Base-by-base conservation (phyloP, 441 rosid species). In the Arabidopsis hybrid region DNA sequence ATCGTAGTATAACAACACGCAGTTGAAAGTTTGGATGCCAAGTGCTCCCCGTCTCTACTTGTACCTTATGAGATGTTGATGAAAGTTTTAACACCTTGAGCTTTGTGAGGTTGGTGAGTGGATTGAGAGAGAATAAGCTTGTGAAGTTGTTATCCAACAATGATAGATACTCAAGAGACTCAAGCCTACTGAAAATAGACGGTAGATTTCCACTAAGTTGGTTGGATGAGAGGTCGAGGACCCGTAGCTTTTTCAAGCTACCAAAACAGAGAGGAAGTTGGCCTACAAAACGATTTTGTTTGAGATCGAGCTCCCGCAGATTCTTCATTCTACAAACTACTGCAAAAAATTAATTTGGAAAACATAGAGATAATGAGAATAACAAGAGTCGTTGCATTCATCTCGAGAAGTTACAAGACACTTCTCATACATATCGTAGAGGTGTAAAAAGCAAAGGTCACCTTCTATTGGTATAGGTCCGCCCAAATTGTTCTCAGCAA, bases 81-180 rank as follows among this genome's bases (percentile, higher is more conserved):
- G 39, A 36, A 36, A 36, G 0, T 36, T 36, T 36, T 2, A 36
- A 1, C 39, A 36, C 39, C 39, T 36, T 36, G 39, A 36, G 39
- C 39, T 36, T 36, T 36, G 39, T 36, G 39, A 36, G 39, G 39
- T 36, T 36, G 39, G 39, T 36, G 39, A 36, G 39, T 36, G 39
- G 39, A 36, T 36, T 36, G 29, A 75, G 36, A 0, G 65, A 68
- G 38, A 68, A 52, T 4, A 46, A 13, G 51, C 75, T 66, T 6
- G 31, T 31, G 10, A 76, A 69, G 1, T 47, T 26, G 17, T 63
- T 69, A 16, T 62, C 8, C 2, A 0, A 3, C 3, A 76, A 62
- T 5, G 67, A 47, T 47, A 77, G 4, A 21, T 71, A 77, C 11
- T 65, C 58, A 1, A 71, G 76, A 2, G 56, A 65, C 7, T 6